Conservation (phyloP, 345 rosid species). For the Laguncularia racemosa region DNA sequence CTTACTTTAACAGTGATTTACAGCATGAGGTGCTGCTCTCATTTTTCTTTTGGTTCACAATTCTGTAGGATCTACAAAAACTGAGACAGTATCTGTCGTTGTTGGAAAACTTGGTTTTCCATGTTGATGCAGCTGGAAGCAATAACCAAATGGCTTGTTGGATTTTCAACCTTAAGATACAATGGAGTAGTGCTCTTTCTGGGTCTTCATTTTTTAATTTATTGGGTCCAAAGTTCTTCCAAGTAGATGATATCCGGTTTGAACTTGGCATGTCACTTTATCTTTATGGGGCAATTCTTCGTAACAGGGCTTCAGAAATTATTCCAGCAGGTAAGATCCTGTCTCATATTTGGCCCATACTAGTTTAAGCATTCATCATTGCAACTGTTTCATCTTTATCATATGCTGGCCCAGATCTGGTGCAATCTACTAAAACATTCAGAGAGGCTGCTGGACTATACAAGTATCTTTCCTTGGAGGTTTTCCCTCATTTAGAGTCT, state of each 20-base stretch:
- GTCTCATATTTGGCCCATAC: not conserved
- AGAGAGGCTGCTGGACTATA: slow-evolving; percentile 83
- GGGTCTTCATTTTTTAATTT: slow-evolving; percentile 45
- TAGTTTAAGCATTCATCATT: slow-evolving; percentile 1
- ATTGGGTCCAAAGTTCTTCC: slow-evolving; percentile 45
- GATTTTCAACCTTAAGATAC: slow-evolving; percentile 51
- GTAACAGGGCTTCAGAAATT: slow-evolving; percentile 64
- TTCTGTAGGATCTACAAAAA: slow-evolving; percentile 53
- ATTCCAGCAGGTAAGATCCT: slow-evolving; percentile 37
- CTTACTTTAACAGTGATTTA: slow-evolving; percentile 1
- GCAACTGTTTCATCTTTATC: slow-evolving; percentile 3
- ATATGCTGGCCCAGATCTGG: slow-evolving; percentile 31
- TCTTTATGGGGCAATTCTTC: slow-evolving; percentile 50
- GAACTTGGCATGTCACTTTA: slow-evolving; percentile 61
- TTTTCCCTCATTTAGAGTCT: slow-evolving; percentile 43
- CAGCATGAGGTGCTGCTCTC: not conserved
- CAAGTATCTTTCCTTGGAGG: slow-evolving; percentile 44
- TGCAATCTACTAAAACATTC: slow-evolving; percentile 46
- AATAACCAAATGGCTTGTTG: slow-evolving; percentile 20
- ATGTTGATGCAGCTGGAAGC: slow-evolving; percentile 28
- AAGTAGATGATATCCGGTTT: slow-evolving; percentile 47
- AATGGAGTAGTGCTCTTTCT: slow-evolving; percentile 59
- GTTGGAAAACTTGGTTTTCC: slow-evolving; percentile 51
- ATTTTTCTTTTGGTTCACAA: not conserved
- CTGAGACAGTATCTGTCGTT: slow-evolving; percentile 58